phyloP scores from a whole-genome alignment of 2,329 filamentous ascomycete genomes.

The Emergomyces orientalis region DNA sequence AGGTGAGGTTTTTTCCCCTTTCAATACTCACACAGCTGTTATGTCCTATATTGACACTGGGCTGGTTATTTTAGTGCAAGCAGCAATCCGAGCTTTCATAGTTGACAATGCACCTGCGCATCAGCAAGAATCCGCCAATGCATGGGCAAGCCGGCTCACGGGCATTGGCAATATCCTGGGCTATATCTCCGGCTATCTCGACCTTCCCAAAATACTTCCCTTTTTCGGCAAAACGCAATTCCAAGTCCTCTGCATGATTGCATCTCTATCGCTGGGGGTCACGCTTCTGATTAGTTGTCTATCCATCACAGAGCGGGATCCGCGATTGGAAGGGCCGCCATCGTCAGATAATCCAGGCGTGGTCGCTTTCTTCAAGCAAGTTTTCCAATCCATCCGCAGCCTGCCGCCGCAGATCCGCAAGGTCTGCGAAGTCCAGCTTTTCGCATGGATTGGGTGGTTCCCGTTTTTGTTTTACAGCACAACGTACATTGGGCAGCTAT shows the following conservation, averaged over 20 bases:
- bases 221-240: constrained; percentile 85
- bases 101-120: constrained; percentile 87
- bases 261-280: constrained; percentile 59
- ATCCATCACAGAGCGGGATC: constrained; percentile 69
- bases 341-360: constrained; percentile 55
- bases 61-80: constrained; percentile 55
- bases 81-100: constrained; percentile 82
- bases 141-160: constrained; percentile 81
- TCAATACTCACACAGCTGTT: background rate
- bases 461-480: constrained; percentile 93
- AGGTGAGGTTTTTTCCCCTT: constrained; percentile 40
- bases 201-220: constrained; percentile 64
- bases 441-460: constrained; percentile 92
- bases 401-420: constrained; percentile 73
- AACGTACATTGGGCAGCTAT: constrained; percentile 87
- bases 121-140: constrained; percentile 87
- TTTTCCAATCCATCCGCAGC: constrained; percentile 65
- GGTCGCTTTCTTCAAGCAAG: constrained; percentile 66
- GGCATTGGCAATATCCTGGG: constrained; percentile 86
- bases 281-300: constrained; percentile 64
- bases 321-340: constrained; percentile 58
- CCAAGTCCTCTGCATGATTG: constrained; percentile 81
- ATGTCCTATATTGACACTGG: background rate
- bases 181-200: constrained; percentile 75
- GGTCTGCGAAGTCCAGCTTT: constrained; percentile 75